Percentiles rank a stretch among this genome's conserved stretches.
Evolutionary conservation across 1,284 basidiomycete species (phyloP).

Genomic region (Moesziomyces antarcticus): DNA sequence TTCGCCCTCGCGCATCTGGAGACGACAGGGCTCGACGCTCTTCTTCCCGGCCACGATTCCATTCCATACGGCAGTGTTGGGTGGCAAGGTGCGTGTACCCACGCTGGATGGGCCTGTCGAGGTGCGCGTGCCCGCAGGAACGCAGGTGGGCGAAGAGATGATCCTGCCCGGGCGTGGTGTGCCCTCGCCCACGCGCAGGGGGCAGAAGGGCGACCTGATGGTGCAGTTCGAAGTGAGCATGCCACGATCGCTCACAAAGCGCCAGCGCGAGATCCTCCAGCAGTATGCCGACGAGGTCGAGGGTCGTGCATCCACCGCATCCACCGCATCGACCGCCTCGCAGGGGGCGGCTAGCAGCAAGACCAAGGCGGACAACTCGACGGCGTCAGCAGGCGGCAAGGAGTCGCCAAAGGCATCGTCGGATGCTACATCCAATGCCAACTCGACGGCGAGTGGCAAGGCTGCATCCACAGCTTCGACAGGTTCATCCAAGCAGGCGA

Average conservation of each 20-base stretch:
- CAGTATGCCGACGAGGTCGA: conserved; percentile 84
- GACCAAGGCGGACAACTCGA: conserved; percentile 11
- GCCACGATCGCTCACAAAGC: conserved; percentile 85
- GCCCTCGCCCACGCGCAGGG: conserved; percentile 70
- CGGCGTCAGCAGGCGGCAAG: neutral
- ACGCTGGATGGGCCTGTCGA: conserved; percentile 96
- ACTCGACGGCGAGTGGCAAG: conserved; percentile 8
- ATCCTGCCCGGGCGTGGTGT: conserved; percentile 90
- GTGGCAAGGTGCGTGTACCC: conserved; percentile 90
- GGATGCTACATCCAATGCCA: conserved; percentile 2
- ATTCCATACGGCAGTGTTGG: conserved; percentile 88
- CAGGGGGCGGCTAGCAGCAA: conserved; percentile 15
- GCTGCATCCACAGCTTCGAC: conserved; percentile 1
- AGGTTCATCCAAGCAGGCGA: conserved; percentile 14
- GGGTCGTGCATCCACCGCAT: conserved; percentile 22
- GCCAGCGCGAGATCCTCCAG: conserved; percentile 87
- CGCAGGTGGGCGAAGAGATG: conserved; percentile 97
- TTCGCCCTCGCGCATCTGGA: conserved; percentile 83
- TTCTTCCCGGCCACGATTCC: conserved; percentile 92
- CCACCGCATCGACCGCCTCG: neutral
- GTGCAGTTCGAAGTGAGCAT: conserved; percentile 89
- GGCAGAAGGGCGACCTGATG: conserved; percentile 86
- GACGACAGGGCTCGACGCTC: conserved; percentile 89
- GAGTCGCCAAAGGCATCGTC: conserved; percentile 3
- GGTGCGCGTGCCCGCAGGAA: conserved; percentile 89